Base-by-base conservation (phyloP, 441 rosid species). In the Biscutella auriculata region DNA sequence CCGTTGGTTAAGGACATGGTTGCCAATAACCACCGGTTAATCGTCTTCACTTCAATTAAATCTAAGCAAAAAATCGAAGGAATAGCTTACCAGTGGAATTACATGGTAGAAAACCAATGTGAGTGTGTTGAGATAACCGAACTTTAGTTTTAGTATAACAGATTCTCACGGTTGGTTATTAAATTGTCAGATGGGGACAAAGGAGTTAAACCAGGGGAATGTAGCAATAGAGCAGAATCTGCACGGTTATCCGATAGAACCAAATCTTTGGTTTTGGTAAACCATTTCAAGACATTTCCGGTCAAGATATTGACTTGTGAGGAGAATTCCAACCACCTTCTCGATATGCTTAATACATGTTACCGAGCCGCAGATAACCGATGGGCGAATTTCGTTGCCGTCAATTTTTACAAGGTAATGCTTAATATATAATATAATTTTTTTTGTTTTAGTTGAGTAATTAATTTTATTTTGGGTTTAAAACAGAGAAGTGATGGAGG, bases 31-130 rank as follows among this genome's bases (percentile, higher is more conserved):
- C 88, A 84, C 12, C 80, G 94, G 58, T 75, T 91, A 30, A 73
- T 91, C 11, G 91, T 82, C 0, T 82, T 91, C 76, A 85, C 96
- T 44, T 91, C 96, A 1, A 72, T 53, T 25, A 17, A 65, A 58
- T 72, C 87, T 14, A 91, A 91, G 72, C 87, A 91, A 74, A 36
- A 57, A 44, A 61, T 70, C 29, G 96, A 91, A 69, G 91, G 89
- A 63, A 88, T 85, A 12, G 95, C 98, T 43, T 91, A 85, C 66
- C 98, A 84, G 16, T 88, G 98, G 98, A 84, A 80, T 50, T 91
- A 80, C 82, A 75, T 85, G 72, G 84, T 85, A 23, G 96, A 88
- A 77, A 91, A 91, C 59, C 87, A 84, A 35, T 85, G 96, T 88
- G 73, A 73, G 82, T 54, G 52, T 28, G 9, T 19, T 37, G n/a